These are phyloP conservation scores for Isoetes engelmannii DNA, from an alignment of 83 land plant species.

Conservation along the genomic window DNA sequence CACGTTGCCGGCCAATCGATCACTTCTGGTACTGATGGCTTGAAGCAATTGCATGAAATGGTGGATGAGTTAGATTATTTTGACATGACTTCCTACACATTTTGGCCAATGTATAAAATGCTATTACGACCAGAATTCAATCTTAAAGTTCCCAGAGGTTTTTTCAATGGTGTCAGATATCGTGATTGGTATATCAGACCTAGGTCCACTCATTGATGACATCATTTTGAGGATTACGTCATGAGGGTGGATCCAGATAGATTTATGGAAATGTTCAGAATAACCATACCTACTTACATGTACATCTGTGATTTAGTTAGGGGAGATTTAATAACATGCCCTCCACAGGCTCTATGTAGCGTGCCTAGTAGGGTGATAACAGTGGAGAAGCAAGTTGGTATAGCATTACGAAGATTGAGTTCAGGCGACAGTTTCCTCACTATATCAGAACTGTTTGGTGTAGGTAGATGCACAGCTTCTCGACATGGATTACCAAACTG, in stretches of 20 bases:
- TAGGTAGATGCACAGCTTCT: slow-evolving; percentile 32
- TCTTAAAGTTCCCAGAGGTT: too few relatives aligned
- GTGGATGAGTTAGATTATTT: too few relatives aligned
- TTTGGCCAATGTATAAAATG: too few relatives aligned
- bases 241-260: slow-evolving; percentile 9
- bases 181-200: slow-evolving; percentile 2
- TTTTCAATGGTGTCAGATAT: too few relatives aligned
- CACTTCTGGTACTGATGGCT: too few relatives aligned
- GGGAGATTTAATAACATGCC: slow-evolving; percentile 20
- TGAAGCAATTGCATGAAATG: too few relatives aligned
- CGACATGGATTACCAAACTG: slow-evolving; percentile 39
- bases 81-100: too few relatives aligned
- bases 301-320: slow-evolving; percentile 5
- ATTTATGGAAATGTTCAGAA: slow-evolving; percentile 13
- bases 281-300: slow-evolving; percentile 15
- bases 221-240: slow-evolving; percentile 20
- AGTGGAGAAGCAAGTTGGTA: slow-evolving; percentile 42
- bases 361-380: slow-evolving; percentile 27
- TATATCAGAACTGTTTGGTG: slow-evolving; percentile 34
- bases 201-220: slow-evolving; percentile 24
- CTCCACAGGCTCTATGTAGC: slow-evolving; percentile 9
- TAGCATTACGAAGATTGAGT: slow-evolving; percentile 29
- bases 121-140: too few relatives aligned
- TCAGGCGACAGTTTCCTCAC: slow-evolving; percentile 25
- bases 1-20: too few relatives aligned